These are phyloP conservation scores for Tylopilus orsonianus DNA, from an alignment of 1,284 basidiomycete species.

Conservation along the genomic window DNA sequence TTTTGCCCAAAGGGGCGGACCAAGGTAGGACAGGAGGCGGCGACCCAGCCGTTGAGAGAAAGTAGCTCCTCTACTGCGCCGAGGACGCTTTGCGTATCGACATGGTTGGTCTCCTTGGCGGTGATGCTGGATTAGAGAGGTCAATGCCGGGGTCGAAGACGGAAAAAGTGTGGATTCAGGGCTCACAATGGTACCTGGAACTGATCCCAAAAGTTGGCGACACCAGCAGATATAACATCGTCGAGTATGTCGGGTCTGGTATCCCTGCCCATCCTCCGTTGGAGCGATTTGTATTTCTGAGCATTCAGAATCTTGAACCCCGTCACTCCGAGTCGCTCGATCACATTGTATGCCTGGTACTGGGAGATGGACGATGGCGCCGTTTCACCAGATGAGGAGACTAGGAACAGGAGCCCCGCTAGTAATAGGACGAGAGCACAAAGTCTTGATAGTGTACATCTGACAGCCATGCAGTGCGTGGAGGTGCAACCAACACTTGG, in stretches of 20 bases:
- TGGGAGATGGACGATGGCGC: slow-evolving; percentile 18
- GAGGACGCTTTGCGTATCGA: slow-evolving; percentile 85
- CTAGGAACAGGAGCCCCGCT: slow-evolving; percentile 14
- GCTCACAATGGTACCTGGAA: slow-evolving; percentile 88
- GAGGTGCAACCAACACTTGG: too few relatives aligned
- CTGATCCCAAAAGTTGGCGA: slow-evolving; percentile 85
- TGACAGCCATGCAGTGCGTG: slow-evolving; percentile 30
- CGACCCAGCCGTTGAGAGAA: slow-evolving; percentile 97
- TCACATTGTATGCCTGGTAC: slow-evolving; percentile 55
- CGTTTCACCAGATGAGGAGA: slow-evolving; percentile 12
- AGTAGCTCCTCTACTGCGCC: slow-evolving; percentile 87
- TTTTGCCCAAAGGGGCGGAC: slow-evolving; percentile 89
- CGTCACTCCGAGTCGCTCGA: slow-evolving; percentile 70
- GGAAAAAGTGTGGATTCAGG: not conserved
- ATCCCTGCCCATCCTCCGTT: slow-evolving; percentile 82
- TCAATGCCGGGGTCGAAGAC: slow-evolving; percentile 2
- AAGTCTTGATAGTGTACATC: slow-evolving; percentile 21
- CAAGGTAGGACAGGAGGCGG: slow-evolving; percentile 89
- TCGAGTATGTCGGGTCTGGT: slow-evolving; percentile 80
- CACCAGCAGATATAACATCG: slow-evolving; percentile 72
- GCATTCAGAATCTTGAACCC: slow-evolving; percentile 82
- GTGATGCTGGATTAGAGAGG: slow-evolving; percentile 56
- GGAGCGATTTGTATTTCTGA: slow-evolving; percentile 83
- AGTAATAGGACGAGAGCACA: slow-evolving; percentile 21
- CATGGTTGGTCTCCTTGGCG: slow-evolving; percentile 77